Evolutionary conservation across 495 filamentous ascomycete genomes (phyloP), one percentile per base, ranked within the genome.

Genomic region (Clohesyomyces aquaticus): DNA sequence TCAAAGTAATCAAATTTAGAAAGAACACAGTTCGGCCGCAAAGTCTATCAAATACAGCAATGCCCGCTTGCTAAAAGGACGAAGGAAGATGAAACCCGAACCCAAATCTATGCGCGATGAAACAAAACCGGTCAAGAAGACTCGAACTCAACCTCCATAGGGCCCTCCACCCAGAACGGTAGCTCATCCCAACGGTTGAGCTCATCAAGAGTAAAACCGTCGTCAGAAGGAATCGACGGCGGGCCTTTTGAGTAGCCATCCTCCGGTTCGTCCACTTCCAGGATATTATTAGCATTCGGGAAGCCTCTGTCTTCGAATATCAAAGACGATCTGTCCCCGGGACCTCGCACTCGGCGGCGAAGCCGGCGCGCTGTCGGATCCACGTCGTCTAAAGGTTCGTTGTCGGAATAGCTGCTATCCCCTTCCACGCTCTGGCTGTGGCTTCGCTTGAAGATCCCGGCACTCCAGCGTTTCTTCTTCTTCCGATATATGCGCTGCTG

Each of bases 391-490:
- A 71, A 48, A 3, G 55, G 51, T 16, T 72, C 67, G 27, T 55
- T 47, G 42, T 71, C 72, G 2, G 69, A 72, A 28, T 66, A 61
- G 43, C 71, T 73, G 45, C 69, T 66, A 35, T 73, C 71, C 43
- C 73, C 71, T 49, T 65, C 71, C 22, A 76, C 55, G 45, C 73
- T 76, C 52, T 74, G 65, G 38, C 66, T 70, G 55, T 72, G 65
- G 48, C 49, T 72, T 23, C 74, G 64, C 46, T 75, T 75, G 67
- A 69, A 70, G n/a, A 72, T 67, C 4, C 72, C 69, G 2, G 61
- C 63, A 42, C 70, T 74, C 70, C 72, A 71, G 2, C 72, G 64
- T 51, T 73, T 75, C 63, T 71, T 72, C 43, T 70, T 69, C 42
- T 45, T 65, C 43, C 47, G 38, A 45, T 70, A 67, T 23, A 41